A percentile compares a stretch with the other conserved stretches of the same genome.
These are phyloP conservation scores for Omphalotus olearius DNA, from an alignment of 1,284 basidiomycete genomes.

Conservation along the genomic window DNA sequence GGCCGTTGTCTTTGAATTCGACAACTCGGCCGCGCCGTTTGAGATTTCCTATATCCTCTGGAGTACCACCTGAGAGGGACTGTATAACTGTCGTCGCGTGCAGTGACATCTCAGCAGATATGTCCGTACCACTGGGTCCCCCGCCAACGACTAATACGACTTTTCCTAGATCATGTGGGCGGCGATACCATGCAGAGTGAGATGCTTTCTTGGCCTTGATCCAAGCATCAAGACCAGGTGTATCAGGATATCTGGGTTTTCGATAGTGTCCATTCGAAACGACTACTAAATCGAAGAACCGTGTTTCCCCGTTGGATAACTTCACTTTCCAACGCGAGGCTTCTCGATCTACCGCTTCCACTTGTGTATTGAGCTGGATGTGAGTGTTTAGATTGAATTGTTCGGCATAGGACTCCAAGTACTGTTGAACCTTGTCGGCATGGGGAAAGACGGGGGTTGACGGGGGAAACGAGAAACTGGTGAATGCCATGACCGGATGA, in stretches of 20 bases:
- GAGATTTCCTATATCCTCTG: slow-evolving; percentile 32
- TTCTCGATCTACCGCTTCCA: slow-evolving; percentile 40
- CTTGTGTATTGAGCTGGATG: slow-evolving; percentile 50
- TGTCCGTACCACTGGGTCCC: slow-evolving; percentile 68
- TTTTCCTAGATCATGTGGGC: slow-evolving; percentile 35
- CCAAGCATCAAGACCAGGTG: slow-evolving; percentile 60
- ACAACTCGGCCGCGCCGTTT: slow-evolving; percentile 41
- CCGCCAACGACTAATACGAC: slow-evolving; percentile 65
- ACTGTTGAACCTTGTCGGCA: slow-evolving; percentile 52
- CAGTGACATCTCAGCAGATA: slow-evolving; percentile 50
- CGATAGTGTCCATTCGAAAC: slow-evolving; percentile 74
- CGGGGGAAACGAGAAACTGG: slow-evolving; percentile 60
- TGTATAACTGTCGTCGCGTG: slow-evolving; percentile 47
- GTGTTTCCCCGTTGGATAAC: slow-evolving; percentile 31
- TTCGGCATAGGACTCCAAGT: slow-evolving; percentile 56
- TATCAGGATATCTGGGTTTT: slow-evolving; percentile 53
- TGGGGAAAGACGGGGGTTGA: slow-evolving; percentile 64
- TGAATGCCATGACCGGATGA: slow-evolving; percentile 69
- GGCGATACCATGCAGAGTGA: slow-evolving; percentile 68
- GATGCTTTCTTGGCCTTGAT: slow-evolving; percentile 40
- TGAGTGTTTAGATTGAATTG: slow-evolving; percentile 52
- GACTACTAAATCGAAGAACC: slow-evolving; percentile 56
- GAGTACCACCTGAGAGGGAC: slow-evolving; percentile 39
- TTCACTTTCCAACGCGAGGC: slow-evolving; percentile 44
- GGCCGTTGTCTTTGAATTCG: slow-evolving; percentile 38